A percentile compares a stretch with the other conserved stretches of the same genome.
These are phyloP conservation scores for Phtheirospermum japonicum DNA, from an alignment of 257 asterid genomes.

Conservation along the genomic window DNA sequence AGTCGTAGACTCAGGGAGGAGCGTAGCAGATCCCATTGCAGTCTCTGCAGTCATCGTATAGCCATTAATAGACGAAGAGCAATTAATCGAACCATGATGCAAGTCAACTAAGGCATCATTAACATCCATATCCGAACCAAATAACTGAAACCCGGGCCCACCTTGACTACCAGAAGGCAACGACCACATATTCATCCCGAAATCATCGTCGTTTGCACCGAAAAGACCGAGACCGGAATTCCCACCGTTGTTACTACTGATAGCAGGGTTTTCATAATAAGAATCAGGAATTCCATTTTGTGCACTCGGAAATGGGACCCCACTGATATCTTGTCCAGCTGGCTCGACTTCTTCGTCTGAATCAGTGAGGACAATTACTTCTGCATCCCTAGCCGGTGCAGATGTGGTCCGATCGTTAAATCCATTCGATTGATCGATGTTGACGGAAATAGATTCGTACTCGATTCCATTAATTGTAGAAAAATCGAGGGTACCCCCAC, in stretches of 20 bases:
- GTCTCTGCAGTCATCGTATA: conserved; percentile 51
- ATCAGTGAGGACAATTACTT: conserved; percentile 32
- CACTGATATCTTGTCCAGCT: conserved; percentile 36
- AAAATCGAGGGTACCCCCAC: conserved; percentile 41
- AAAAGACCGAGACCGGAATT: conserved; percentile 58
- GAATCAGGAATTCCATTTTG: conserved; percentile 65
- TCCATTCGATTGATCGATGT: conserved; percentile 44
- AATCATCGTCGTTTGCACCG: conserved; percentile 59
- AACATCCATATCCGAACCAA: conserved; percentile 82
- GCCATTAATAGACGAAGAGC: conserved; percentile 52
- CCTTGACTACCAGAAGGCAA: conserved; percentile 76
- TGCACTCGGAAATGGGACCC: conserved; percentile 41
- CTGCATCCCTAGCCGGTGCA: conserved; percentile 51
- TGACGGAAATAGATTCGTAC: conserved; percentile 66
- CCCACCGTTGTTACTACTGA: conserved; percentile 43
- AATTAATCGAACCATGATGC: conserved; percentile 59
- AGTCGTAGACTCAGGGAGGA: conserved; percentile 45
- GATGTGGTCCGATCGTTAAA: conserved; percentile 41
- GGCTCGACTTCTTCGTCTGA: conserved; percentile 81
- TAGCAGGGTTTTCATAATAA: conserved; percentile 51
- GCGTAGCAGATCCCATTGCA: conserved; percentile 55
- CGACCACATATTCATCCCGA: conserved; percentile 76
- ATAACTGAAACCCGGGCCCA: conserved; percentile 81
- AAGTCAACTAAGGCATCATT: conserved; percentile 64
- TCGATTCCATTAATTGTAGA: conserved; percentile 62